phyloP scores from a whole-genome alignment of 2,329 filamentous ascomycete genomes.

The Torrubiella hemipterigena region DNA sequence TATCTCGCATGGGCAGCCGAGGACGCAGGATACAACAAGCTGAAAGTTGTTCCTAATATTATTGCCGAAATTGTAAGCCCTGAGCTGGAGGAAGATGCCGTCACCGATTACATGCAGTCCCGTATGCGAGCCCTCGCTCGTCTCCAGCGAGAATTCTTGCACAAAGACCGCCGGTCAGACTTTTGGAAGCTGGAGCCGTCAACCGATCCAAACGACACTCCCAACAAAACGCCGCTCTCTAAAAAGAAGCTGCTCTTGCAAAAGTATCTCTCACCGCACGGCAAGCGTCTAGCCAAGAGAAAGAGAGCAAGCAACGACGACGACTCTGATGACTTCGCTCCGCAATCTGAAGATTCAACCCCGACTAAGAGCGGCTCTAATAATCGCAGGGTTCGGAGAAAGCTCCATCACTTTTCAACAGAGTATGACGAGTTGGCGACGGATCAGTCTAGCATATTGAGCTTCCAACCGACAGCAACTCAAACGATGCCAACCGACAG shows the following conservation, averaged over 20 bases:
- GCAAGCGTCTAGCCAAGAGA: not conserved
- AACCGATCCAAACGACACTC: no score
- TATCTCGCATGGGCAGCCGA: constrained; percentile 28
- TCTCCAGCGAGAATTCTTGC: constrained; percentile 23
- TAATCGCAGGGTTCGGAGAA: no score
- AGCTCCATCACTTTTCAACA: no score
- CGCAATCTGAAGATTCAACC: not conserved
- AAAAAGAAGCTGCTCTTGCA: constrained; percentile 1
- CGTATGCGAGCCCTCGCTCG: constrained; percentile 22
- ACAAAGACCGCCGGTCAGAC: constrained; percentile 12
- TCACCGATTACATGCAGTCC: constrained; percentile 21
- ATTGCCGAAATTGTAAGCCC: constrained; percentile 23
- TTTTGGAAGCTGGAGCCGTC: constrained; percentile 22
- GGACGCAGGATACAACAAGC: constrained; percentile 23
- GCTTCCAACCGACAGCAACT: no score
- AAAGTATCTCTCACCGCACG: constrained; percentile 4
- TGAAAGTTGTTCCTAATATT: constrained; percentile 25
- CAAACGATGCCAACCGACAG: not conserved
- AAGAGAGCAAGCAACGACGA: not conserved
- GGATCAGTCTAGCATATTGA: constrained; percentile 2
- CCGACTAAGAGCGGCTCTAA: not conserved
- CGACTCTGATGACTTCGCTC: not conserved
- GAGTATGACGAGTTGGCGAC: constrained; percentile 8
- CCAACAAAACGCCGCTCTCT: no score
- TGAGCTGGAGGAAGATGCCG: constrained; percentile 13